phyloP scores from a whole-genome alignment of 176 grass and related monocot genomes.

The Leersia perrieri region DNA sequence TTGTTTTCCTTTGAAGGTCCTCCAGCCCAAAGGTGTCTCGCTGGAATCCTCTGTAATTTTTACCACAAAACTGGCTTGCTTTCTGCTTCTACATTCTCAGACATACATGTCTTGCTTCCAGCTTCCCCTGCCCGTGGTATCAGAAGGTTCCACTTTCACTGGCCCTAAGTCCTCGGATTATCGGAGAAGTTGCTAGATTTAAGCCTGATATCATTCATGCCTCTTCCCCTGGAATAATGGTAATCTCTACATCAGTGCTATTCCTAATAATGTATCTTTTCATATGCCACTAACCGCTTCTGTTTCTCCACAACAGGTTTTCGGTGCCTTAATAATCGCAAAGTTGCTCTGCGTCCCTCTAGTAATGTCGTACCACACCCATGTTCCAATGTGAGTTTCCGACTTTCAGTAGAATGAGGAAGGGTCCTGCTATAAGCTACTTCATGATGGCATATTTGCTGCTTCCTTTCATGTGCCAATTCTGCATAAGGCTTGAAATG shows the following conservation, averaged over 20 bases:
- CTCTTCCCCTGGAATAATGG: constrained; percentile 93
- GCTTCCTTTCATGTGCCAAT: not conserved
- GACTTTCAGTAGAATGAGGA: not conserved
- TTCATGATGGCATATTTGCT: not conserved
- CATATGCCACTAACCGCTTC: not conserved
- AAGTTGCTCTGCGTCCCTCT: constrained; percentile 82
- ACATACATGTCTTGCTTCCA: not conserved
- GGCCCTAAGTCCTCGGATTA: constrained; percentile 92
- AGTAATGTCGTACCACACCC: constrained; percentile 87
- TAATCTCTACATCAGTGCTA: constrained; percentile 8
- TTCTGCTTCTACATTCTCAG: not conserved
- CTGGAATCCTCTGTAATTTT: no score
- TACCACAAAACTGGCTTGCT: not conserved
- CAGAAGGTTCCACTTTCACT: constrained; percentile 86
- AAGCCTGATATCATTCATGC: constrained; percentile 97
- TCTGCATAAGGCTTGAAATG: constrained; percentile 1
- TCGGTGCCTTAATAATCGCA: constrained; percentile 77
- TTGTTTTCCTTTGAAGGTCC: no score
- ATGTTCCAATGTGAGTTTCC: constrained; percentile 76
- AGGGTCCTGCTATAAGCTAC: not conserved
- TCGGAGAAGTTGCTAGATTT: constrained; percentile 78
- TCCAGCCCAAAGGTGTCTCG: no score
- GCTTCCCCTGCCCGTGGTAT: constrained; percentile 93
- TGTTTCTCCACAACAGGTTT: constrained; percentile 52
- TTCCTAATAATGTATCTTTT: no score